Conservation (phyloP, 176 grass and related monocot species). For the Puya raimondii region DNA sequence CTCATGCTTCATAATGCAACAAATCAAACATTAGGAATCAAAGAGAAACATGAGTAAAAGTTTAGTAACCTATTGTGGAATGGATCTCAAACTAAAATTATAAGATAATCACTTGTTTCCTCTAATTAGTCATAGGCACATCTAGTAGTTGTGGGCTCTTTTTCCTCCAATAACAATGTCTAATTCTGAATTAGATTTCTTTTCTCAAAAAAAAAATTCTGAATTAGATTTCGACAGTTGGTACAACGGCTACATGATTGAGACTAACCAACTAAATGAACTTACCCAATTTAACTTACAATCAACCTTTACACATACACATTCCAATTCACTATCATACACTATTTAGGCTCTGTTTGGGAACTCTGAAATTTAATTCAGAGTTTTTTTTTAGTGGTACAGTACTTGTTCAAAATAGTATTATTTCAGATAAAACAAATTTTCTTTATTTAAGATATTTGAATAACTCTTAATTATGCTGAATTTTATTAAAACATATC, state of each 20-base stretch:
- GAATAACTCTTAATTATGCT: no score
- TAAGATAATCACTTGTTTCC: no score
- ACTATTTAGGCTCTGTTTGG: background rate
- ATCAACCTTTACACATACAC: background rate
- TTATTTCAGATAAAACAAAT: no score
- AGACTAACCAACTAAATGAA: slow-evolving; percentile 2
- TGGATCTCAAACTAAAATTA: no score
- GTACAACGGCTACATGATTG: background rate
- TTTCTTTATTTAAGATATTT: no score
- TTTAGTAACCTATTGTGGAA: no score
- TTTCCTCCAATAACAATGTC: background rate
- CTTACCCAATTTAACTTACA: background rate
- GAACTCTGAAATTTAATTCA: background rate
- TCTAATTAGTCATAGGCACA: no score
- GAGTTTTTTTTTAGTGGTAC: background rate
- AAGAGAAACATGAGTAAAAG: no score
- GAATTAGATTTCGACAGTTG: background rate
- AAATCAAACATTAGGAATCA: no score
- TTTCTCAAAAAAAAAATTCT: background rate
- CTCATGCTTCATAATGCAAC: no score
- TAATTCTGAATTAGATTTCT: background rate
- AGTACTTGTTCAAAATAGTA: background rate
- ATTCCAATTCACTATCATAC: no score
- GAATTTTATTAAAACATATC: slow-evolving; percentile 6
- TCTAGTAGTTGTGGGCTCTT: no score